A percentile compares a stretch with the other conserved stretches of the same genome.
Conservation (phyloP, 495 filamentous ascomycete genomes). For the Entonaema liquescens region DNA sequence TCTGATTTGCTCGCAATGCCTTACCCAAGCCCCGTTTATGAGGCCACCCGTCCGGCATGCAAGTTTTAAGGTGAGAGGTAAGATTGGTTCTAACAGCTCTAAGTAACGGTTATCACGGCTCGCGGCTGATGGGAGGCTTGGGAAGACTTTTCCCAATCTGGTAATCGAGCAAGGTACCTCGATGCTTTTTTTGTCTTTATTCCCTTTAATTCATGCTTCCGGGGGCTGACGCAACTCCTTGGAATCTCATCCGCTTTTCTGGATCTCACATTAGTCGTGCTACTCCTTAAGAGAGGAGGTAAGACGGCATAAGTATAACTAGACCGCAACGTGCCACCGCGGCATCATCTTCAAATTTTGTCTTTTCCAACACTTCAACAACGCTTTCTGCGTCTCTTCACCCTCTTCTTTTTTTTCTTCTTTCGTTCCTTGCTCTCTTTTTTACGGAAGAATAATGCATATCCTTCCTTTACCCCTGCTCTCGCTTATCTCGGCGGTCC, state of each 20-base stretch:
- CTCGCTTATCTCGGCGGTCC: constrained; percentile 33
- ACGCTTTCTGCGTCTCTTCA: no score
- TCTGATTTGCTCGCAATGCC: background rate
- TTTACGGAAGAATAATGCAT: constrained; percentile 18
- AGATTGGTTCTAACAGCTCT: constrained; percentile 3
- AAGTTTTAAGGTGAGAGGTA: background rate
- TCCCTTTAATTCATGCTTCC: constrained; percentile 18
- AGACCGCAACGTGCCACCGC: constrained; percentile 18
- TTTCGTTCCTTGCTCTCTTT: background rate
- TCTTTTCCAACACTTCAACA: background rate
- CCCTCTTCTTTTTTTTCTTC: background rate
- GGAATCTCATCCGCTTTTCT: constrained; percentile 11
- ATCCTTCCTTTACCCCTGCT: constrained; percentile 33
- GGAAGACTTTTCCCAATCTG: constrained; percentile 14
- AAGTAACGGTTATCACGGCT: constrained; percentile 11
- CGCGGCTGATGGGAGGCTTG: constrained; percentile 25
- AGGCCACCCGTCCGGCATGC: constrained; percentile 9
- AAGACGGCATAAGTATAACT: constrained; percentile 16
- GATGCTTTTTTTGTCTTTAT: constrained; percentile 9
- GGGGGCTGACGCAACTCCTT: constrained; percentile 19
- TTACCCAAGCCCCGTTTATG: background rate
- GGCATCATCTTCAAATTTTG: background rate
- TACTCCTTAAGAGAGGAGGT: constrained; percentile 1
- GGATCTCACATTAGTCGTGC: constrained; percentile 28
- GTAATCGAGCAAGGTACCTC: constrained; percentile 11